A percentile compares a stretch with the other conserved stretches of the same genome.
Conservation (phyloP, 768 basidiomycete genomes). For the Austroboletus eburneus region DNA sequence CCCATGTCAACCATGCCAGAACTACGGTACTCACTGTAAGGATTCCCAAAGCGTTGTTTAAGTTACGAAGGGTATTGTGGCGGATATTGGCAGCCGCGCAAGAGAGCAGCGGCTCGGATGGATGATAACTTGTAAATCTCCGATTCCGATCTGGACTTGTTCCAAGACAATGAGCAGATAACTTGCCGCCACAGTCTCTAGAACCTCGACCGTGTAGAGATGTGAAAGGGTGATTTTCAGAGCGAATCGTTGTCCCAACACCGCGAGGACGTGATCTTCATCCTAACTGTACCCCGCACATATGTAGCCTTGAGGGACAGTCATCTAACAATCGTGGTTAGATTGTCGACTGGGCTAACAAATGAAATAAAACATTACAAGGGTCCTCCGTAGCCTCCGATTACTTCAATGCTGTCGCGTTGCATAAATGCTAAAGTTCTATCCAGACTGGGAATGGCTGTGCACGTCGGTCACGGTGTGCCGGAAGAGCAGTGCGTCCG, state of each 20-base stretch:
- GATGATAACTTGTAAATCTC: conserved; percentile 6
- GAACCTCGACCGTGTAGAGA: not conserved
- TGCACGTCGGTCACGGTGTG: conserved; percentile 8
- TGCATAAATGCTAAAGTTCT: too few species aligned
- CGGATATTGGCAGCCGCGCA: conserved; percentile 1
- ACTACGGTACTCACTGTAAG: too few species aligned
- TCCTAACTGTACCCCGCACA: not conserved
- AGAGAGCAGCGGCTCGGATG: conserved; percentile 8
- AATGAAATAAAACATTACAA: not conserved
- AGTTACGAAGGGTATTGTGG: not conserved
- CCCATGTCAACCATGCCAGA: conserved; percentile 1
- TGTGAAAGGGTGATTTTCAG: conserved; percentile 1
- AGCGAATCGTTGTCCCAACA: too few species aligned
- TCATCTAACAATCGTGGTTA: not conserved
- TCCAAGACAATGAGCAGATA: conserved; percentile 5
- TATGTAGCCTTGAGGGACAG: not conserved
- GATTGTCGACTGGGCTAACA: not conserved
- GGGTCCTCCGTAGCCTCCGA: not conserved
- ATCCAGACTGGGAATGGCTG: not conserved
- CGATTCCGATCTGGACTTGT: not conserved
- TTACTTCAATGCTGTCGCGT: too few species aligned
- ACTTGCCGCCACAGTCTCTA: conserved; percentile 1
- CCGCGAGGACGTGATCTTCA: not conserved
- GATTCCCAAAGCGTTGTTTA: not conserved
- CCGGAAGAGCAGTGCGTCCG: not conserved